phyloP scores from a whole-genome alignment of 2,329 filamentous ascomycete genomes.

The Albifimbria verrucaria region DNA sequence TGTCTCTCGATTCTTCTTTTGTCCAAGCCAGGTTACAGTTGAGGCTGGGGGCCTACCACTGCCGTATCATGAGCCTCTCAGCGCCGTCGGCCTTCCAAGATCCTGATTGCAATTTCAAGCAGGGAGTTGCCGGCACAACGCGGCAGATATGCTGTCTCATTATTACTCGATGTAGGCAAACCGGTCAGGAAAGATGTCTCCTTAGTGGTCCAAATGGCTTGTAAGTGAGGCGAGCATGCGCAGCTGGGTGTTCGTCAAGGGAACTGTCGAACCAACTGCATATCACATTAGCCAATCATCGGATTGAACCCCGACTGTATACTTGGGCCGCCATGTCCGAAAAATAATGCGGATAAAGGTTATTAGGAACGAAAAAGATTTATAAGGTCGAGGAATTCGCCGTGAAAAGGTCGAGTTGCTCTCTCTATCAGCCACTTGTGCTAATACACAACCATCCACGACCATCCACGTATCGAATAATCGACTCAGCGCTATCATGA shows the following conservation, averaged over 20 bases:
- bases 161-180: background rate
- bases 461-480: background rate
- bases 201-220: background rate
- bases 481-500: background rate
- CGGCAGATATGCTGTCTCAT: background rate
- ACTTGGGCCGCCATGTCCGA: background rate
- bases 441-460: background rate
- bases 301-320: background rate
- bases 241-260: background rate
- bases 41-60: background rate
- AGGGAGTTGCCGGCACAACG: background rate
- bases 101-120: background rate
- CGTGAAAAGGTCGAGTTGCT: too few relatives aligned
- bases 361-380: background rate
- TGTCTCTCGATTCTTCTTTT: background rate
- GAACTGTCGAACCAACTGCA: background rate
- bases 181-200: background rate
- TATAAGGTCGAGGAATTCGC: background rate
- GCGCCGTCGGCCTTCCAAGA: background rate
- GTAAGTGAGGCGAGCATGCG: background rate
- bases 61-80: background rate
- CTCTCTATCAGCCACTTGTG: too few relatives aligned
- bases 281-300: background rate
- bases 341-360: background rate
- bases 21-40: background rate